These are phyloP conservation scores for Castanea mollissima DNA, from an alignment of 306 rosid genomes.

Conservation along the genomic window DNA sequence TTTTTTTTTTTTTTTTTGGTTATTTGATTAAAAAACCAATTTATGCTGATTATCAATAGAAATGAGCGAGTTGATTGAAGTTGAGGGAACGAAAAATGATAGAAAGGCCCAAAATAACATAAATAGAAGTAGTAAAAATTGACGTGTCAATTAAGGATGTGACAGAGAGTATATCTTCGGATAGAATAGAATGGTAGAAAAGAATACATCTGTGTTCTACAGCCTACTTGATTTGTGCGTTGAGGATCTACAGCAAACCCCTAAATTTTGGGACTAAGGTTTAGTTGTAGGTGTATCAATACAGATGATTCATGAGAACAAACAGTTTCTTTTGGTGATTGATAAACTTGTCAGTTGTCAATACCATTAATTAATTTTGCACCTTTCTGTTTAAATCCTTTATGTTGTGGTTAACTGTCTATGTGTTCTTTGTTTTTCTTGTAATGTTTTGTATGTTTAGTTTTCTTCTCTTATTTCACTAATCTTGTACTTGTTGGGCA, in stretches of 20 bases:
- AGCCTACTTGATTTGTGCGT: too few species aligned
- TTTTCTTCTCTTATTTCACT: neutral
- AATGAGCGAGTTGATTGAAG: neutral
- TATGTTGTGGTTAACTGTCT: neutral
- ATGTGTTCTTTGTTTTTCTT: neutral
- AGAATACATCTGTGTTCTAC: too few species aligned
- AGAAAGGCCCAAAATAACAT: too few species aligned
- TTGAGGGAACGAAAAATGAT: too few species aligned
- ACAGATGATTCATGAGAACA: too few species aligned
- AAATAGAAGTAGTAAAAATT: too few species aligned
- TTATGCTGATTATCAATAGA: neutral
- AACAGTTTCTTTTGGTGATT: neutral
- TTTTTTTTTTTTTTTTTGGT: neutral
- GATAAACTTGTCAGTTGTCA: neutral
- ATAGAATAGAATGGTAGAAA: too few species aligned
- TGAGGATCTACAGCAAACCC: too few species aligned
- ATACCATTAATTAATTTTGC: neutral
- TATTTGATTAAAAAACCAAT: neutral
- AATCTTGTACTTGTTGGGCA: neutral
- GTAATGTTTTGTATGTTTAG: neutral
- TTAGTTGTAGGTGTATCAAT: neutral
- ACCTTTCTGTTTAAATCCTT: neutral
- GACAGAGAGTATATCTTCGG: too few species aligned
- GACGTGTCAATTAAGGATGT: too few species aligned
- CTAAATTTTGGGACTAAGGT: too few species aligned